Percentiles rank a stretch among this genome's conserved stretches.
Conservation (phyloP, 140 eudicot genomes). For the Bidens hawaiensis region DNA sequence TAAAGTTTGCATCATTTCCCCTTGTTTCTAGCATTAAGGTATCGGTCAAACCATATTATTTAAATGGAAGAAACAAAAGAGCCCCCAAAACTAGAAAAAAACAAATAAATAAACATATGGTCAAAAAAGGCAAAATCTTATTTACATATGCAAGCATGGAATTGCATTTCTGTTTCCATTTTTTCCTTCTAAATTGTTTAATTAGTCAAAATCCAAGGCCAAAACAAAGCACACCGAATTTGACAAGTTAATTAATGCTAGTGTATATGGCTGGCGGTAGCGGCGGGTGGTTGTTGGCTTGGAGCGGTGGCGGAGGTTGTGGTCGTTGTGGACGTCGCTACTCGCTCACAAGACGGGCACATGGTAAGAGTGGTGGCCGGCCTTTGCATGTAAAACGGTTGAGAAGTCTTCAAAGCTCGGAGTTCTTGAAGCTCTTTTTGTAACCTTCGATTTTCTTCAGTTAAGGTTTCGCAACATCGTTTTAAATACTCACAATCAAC, state of each 20-base stretch:
- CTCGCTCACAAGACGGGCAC: conserved; percentile 96
- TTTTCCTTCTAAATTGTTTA: conserved; percentile 22
- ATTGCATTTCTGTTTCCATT: conserved; percentile 17
- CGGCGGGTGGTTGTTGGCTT: conserved; percentile 12
- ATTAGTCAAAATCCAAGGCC: conserved; percentile 32
- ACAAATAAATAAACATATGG: conserved; percentile 23
- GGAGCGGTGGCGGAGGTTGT: conserved; percentile 13
- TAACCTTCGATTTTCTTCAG: conserved; percentile 86
- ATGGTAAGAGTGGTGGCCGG: conserved; percentile 98
- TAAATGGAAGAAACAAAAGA: conserved; percentile 3
- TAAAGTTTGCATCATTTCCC: too few relatives aligned
- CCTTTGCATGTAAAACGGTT: conserved; percentile 83
- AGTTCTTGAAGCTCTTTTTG: conserved; percentile 92
- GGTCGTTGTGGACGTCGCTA: conserved; percentile 44
- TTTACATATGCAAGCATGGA: conserved; percentile 33
- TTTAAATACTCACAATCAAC: conserved; percentile 96
- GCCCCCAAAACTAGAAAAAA: conserved; percentile 8
- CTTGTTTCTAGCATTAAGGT: not conserved
- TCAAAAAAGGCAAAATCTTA: conserved; percentile 35
- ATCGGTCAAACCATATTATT: conserved; percentile 18
- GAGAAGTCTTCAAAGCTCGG: conserved; percentile 68
- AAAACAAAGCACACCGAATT: not conserved
- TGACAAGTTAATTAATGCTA: conserved; percentile 21
- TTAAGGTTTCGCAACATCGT: conserved; percentile 84
- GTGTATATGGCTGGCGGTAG: conserved; percentile 20